phyloP scores from a whole-genome alignment of 345 rosid species.

The Gossypium australe region DNA sequence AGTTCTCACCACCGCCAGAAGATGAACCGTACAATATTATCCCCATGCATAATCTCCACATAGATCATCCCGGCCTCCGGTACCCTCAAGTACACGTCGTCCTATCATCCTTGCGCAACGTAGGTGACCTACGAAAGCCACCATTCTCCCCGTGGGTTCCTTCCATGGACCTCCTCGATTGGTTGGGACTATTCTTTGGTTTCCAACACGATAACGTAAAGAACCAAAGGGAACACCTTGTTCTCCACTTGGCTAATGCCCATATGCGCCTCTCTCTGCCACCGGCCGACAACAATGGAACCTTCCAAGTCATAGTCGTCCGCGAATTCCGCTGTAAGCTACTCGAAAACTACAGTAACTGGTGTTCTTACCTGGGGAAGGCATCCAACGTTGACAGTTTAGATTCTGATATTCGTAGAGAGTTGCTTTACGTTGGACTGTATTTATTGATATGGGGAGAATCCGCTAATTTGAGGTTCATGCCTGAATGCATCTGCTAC shows the following conservation, averaged over 20 bases:
- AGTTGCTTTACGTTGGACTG: constrained; percentile 60
- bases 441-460: constrained; percentile 91
- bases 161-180: constrained; percentile 78
- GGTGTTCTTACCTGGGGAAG: constrained; percentile 78
- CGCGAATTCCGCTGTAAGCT: constrained; percentile 61
- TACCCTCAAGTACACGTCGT: constrained; percentile 86
- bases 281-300: constrained; percentile 60
- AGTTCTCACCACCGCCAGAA: constrained; percentile 14
- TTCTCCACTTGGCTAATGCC: constrained; percentile 87
- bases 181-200: constrained; percentile 87
- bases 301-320: constrained; percentile 59
- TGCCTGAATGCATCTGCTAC: constrained; percentile 91
- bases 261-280: constrained; percentile 95
- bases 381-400: constrained; percentile 58
- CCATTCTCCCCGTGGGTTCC: constrained; percentile 62
- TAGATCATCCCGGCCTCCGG: constrained; percentile 84
- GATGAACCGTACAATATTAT: constrained; percentile 70
- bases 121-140: constrained; percentile 72
- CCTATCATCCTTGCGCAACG: constrained; percentile 63
- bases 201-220: constrained; percentile 82
- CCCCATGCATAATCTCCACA: constrained; percentile 79
- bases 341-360: constrained; percentile 60
- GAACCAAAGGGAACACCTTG: constrained; percentile 88
- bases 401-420: constrained; percentile 50
- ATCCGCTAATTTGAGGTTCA: constrained; percentile 74